Base-by-base conservation (phyloP, 179 eudicot genomes). In the Patellifolia procumbens region DNA sequence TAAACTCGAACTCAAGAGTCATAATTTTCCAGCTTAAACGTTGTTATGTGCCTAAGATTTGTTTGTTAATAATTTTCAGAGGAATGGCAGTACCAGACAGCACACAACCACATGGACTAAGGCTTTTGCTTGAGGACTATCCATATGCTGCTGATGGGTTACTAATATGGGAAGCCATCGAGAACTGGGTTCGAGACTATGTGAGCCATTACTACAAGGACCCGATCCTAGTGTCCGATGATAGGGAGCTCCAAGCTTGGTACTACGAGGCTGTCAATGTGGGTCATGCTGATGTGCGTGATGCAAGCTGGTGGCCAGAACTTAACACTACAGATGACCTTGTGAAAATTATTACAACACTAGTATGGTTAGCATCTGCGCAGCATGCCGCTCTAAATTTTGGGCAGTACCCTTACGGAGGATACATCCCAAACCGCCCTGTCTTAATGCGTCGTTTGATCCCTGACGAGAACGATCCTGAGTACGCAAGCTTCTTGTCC, bases 71-170 rank as follows among this genome's bases (percentile, higher is more conserved):
- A 13, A 2, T 51, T 37, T 82, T 55, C 91, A 93, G 99, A 79
- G 97, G 99, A 49, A 90, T 95, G 75, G 99, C 99, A 37, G 91
- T 85, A 51, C 91, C 89, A 34, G 99, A 95, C 74, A 83, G 91
- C 46, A 88, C 91, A 28, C 87, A 93, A 66, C 95, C 92, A 66
- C 92, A 91, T 60, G 99, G 99, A 51, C 26, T 95, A 29, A 90
- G 80, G 80, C 92, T 95, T 2, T 7, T 89, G 6, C 67, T 95
- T 0, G 85, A 95, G 81, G 99, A 95, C 81, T 95, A 95, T 85
- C 99, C 99, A 2, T 95, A 93, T 42, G 99, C 99, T 28, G 74
- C 97, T 4, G 99, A 95, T 49, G 99, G 99, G 66, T 92, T 95
- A 4, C 83, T 95, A 56, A 88, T 95, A 29, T 95, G 99, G 99